These are phyloP conservation scores for Aphanomyces stellatus DNA, from an alignment of 352 stramenopile genomes.

Conservation along the genomic window DNA sequence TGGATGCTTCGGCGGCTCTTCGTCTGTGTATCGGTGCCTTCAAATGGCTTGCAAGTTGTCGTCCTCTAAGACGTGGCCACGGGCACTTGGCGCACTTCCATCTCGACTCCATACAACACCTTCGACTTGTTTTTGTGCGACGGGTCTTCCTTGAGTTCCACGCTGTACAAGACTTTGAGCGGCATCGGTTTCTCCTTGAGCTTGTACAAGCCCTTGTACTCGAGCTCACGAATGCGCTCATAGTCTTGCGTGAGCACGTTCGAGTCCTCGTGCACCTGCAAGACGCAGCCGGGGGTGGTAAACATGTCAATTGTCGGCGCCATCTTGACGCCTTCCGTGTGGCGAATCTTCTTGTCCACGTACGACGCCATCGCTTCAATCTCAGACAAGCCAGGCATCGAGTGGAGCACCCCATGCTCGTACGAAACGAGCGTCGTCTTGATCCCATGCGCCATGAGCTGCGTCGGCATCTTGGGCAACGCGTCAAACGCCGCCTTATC, in stretches of 20 bases:
- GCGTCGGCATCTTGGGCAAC: conserved; percentile 23
- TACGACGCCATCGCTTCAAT: conserved; percentile 54
- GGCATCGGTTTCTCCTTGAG: neutral
- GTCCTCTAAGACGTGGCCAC: conserved; percentile 2
- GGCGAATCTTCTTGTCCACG: conserved; percentile 36
- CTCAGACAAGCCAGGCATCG: conserved; percentile 41
- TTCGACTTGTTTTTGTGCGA: neutral
- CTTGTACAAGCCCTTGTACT: conserved; percentile 14
- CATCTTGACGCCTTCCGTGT: conserved; percentile 37
- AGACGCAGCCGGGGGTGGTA: conserved; percentile 57
- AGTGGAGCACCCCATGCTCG: conserved; percentile 43
- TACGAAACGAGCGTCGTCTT: conserved; percentile 56
- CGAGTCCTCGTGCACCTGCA: conserved; percentile 49
- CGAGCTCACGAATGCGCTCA: conserved; percentile 36
- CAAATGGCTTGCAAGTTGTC: no score
- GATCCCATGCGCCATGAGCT: conserved; percentile 37
- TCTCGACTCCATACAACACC: neutral
- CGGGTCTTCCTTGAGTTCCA: neutral
- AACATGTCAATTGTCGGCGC: conserved; percentile 56
- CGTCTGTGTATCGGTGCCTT: neutral
- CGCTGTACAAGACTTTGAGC: neutral
- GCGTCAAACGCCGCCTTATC: conserved; percentile 13
- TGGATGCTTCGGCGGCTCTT: neutral
- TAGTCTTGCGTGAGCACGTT: conserved; percentile 50
- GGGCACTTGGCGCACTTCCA: neutral